These are phyloP conservation scores for Hymenoscyphus fructigenus DNA, from an alignment of 2,329 filamentous ascomycete genomes.

Conservation along the genomic window DNA sequence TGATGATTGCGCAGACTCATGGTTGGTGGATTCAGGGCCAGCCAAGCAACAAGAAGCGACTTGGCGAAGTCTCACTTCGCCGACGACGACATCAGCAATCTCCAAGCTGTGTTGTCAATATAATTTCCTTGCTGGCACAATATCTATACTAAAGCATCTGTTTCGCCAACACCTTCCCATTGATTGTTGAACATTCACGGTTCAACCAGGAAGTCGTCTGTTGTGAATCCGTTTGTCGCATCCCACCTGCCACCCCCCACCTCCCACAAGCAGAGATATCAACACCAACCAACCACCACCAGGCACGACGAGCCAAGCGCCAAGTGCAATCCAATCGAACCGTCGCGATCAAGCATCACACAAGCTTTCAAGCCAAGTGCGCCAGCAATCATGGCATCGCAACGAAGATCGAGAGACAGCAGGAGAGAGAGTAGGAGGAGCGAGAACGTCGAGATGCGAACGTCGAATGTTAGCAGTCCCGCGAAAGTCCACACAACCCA, in stretches of 20 bases:
- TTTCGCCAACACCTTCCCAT: not conserved
- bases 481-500: not conserved
- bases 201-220: not conserved
- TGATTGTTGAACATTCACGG: not conserved
- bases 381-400: slow-evolving; percentile 2
- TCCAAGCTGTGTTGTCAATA: not conserved
- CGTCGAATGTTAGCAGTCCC: not conserved
- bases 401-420: slow-evolving; percentile 5
- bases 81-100: not conserved
- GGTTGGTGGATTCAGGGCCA: not conserved
- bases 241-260: not conserved
- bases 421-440: not conserved
- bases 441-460: not conserved
- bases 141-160: not conserved
- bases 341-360: not conserved
- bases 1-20: not conserved
- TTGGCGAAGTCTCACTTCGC: not conserved
- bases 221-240: not conserved
- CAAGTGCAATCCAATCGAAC: not conserved
- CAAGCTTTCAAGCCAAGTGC: not conserved
- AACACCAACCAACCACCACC: not conserved
- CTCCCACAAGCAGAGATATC: no score
- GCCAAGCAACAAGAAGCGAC: not conserved
- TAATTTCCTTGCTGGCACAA: not conserved
- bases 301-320: not conserved